phyloP scores from a whole-genome alignment of 2,329 filamentous ascomycete genomes.

The Ceratocystiopsis sp. region DNA sequence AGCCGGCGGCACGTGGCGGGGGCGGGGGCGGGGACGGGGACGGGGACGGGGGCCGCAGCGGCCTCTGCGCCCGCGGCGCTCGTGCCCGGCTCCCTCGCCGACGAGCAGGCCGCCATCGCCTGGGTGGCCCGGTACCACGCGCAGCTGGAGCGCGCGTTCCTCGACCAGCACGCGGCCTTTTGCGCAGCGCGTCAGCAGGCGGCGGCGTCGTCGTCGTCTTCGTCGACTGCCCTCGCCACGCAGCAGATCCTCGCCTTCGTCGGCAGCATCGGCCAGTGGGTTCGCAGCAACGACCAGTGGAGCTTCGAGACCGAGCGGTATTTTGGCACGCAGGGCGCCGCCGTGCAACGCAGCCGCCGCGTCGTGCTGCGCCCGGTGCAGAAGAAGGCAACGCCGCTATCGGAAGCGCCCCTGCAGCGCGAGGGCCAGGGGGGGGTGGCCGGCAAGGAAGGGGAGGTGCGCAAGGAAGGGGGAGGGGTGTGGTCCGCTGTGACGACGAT shows the following conservation, averaged over 20 bases:
- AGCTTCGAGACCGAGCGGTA: constrained; percentile 12
- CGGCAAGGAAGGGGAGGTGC: too few relatives aligned
- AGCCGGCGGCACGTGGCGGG: too few relatives aligned
- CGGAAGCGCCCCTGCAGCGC: too few relatives aligned
- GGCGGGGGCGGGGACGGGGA: not conserved
- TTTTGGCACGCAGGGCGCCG: constrained; percentile 6
- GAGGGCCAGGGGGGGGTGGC: too few relatives aligned
- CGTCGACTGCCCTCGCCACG: not conserved
- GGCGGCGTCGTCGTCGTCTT: not conserved
- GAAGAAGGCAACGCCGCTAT: too few relatives aligned
- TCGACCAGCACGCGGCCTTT: constrained; percentile 1
- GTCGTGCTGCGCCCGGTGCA: too few relatives aligned
- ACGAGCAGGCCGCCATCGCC: constrained; percentile 8
- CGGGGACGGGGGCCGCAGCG: too few relatives aligned
- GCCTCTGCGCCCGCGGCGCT: not conserved
- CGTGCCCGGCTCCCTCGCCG: not conserved
- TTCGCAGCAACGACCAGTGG: constrained; percentile 12
- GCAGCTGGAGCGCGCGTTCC: constrained; percentile 5
- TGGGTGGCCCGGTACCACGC: constrained; percentile 5
- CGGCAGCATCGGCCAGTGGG: constrained; percentile 11
- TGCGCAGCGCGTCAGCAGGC: not conserved
- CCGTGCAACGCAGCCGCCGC: not conserved
- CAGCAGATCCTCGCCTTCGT: constrained; percentile 3
- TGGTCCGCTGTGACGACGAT: too few relatives aligned
- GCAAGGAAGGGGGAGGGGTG: too few relatives aligned